Conservation (phyloP, 2,329 filamentous ascomycete species). For the Cladosporium velox region DNA sequence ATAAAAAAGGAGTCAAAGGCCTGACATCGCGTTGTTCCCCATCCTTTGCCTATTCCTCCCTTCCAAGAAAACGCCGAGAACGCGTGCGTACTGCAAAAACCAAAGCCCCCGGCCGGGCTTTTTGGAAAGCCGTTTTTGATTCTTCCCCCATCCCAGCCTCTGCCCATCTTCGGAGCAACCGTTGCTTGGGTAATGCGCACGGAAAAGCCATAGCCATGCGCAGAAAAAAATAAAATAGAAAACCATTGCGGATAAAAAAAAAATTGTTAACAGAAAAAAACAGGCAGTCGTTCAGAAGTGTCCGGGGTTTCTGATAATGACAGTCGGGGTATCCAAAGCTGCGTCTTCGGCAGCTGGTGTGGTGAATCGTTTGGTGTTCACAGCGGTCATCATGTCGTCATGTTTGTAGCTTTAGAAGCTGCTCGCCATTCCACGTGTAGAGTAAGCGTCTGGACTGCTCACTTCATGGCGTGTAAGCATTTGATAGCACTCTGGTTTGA, state of each 20-base stretch:
- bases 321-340: conserved; percentile 11
- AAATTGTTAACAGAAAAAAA: conserved; percentile 7
- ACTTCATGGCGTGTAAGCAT: not conserved
- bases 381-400: conserved; percentile 16
- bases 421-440: not conserved
- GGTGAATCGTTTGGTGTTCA: not conserved
- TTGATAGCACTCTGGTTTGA: not conserved
- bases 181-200: not conserved
- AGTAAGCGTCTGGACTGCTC: not conserved
- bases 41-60: not conserved
- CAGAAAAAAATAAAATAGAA: conserved; percentile 3
- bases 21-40: not conserved
- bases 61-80: not conserved
- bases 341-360: not conserved
- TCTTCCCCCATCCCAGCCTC: not conserved
- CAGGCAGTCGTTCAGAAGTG: conserved; percentile 1
- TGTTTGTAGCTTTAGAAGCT: conserved; percentile 4
- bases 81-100: not conserved
- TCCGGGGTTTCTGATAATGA: conserved; percentile 11
- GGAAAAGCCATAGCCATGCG: not conserved
- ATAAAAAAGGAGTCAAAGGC: not conserved
- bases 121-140: conserved; percentile 3
- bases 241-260: conserved; percentile 5
- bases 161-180: not conserved
- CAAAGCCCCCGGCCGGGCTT: conserved; percentile 1